Evolutionary conservation across 2,329 filamentous ascomycete genomes (phyloP), one percentile per base, ranked within the genome.

Genomic region (Salinomyces thailandicus): DNA sequence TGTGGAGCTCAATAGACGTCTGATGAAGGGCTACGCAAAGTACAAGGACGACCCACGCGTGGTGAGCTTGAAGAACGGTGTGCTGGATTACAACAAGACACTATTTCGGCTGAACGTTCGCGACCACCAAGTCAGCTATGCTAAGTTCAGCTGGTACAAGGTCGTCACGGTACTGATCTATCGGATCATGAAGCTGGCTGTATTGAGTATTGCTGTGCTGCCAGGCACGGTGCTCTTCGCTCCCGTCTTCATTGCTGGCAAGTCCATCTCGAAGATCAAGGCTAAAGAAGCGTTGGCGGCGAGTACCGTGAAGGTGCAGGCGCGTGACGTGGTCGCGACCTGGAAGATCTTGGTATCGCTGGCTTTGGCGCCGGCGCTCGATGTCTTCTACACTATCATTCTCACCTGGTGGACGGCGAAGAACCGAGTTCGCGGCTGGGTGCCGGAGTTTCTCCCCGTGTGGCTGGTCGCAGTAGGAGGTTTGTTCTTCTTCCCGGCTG

Each of bases 101-200:
- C 75, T 96, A 24, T 79, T 82, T 38, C 81, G 89, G 46, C 72
- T 98, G 37, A 85, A 85, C 51, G 75, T 96, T 42, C 81, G 85
- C 40, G 89, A 98, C 56, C 89, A 96, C 58, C 89, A 96, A 65
- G 83, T 98, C 18, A 80, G 87, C 55, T 94, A 95, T 56, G 85
- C 84, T 38, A 85, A 79, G 54, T 81, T 93, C 66, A 84, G 84
- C 11, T 76, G 83, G 46, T 65, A 78, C 45, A 80, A 77, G 47
- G 84, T 93, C 31, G 67, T 93, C 20, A 70, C 79, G 36, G 80
- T 80, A 8, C 72, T 94, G 48, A 63, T 93, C 45, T 93, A 89
- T 62, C 77, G 91, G 31, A 66, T 91, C 17, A 66, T 70, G 39
- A 94, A 95, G 63, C 70, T 98, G 3, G 58, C 74, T 9, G 61